Evolutionary conservation across 1,284 basidiomycete species (phyloP).

Genomic region (Boletellus deceptivus): DNA sequence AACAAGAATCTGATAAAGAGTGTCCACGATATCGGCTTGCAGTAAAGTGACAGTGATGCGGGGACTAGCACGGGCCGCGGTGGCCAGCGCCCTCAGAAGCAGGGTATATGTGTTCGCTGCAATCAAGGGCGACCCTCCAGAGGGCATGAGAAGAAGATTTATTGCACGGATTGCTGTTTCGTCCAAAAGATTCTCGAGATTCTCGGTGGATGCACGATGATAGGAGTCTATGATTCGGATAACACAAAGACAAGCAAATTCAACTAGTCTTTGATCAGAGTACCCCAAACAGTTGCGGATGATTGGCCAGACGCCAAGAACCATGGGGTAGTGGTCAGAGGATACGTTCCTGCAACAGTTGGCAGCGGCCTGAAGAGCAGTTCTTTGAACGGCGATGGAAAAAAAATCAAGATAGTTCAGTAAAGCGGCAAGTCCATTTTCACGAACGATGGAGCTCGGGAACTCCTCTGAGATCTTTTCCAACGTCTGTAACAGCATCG

Average conservation of each 20-base stretch:
- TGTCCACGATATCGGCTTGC: conserved; percentile 88
- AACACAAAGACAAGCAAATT: conserved; percentile 90
- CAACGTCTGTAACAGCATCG: conserved; percentile 64
- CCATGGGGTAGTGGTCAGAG: conserved; percentile 82
- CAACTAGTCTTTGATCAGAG: conserved; percentile 90
- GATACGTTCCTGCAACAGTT: conserved; percentile 93
- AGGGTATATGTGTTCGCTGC: conserved; percentile 85
- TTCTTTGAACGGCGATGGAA: conserved; percentile 93
- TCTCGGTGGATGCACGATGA: conserved; percentile 76
- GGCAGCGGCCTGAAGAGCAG: conserved; percentile 92
- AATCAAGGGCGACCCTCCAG: conserved; percentile 82
- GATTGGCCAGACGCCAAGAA: conserved; percentile 87
- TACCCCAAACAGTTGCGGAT: conserved; percentile 88
- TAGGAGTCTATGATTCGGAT: conserved; percentile 92
- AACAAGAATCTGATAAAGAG: conserved; percentile 89
- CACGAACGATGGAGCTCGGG: conserved; percentile 89
- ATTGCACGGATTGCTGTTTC: conserved; percentile 80
- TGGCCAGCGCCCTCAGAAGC: conserved; percentile 83
- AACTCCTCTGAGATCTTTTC: conserved; percentile 98
- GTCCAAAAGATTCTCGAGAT: conserved; percentile 84
- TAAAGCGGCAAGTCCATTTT: conserved; percentile 87
- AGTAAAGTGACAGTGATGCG: conserved; percentile 83
- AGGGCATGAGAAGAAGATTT: conserved; percentile 81
- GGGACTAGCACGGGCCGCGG: conserved; percentile 81
- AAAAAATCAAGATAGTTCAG: conserved; percentile 96